These are phyloP conservation scores for Phyllosticta citribraziliensis DNA, from an alignment of 2,329 filamentous ascomycete species.

Conservation along the genomic window DNA sequence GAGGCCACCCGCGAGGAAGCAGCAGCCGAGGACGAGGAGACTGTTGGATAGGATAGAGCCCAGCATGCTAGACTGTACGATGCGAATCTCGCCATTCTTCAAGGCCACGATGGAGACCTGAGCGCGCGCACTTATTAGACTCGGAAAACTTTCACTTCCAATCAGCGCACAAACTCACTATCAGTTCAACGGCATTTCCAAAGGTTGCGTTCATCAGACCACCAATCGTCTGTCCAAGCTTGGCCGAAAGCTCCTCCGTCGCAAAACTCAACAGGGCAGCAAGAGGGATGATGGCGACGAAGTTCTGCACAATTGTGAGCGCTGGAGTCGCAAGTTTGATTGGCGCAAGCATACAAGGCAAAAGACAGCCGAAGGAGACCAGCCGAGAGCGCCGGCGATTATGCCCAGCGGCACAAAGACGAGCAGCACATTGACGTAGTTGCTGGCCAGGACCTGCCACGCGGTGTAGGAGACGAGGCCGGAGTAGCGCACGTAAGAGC, in stretches of 20 bases:
- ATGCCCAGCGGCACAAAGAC: slow-evolving; percentile 67
- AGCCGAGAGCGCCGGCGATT: slow-evolving; percentile 50
- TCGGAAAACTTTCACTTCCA: background rate
- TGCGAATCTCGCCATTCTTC: slow-evolving; percentile 74
- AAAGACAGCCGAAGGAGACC: slow-evolving; percentile 60
- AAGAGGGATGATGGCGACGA: slow-evolving; percentile 69
- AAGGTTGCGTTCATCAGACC: slow-evolving; percentile 69
- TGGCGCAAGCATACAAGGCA: slow-evolving; percentile 34
- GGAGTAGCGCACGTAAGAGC: slow-evolving; percentile 21
- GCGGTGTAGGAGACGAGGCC: slow-evolving; percentile 24
- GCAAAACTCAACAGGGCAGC: slow-evolving; percentile 66
- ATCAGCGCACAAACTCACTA: slow-evolving; percentile 42
- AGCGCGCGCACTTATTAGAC: slow-evolving; percentile 10
- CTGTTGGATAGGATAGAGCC: slow-evolving; percentile 93
- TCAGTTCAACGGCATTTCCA: slow-evolving; percentile 71
- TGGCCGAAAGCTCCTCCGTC: slow-evolving; percentile 65
- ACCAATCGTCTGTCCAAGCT: slow-evolving; percentile 63
- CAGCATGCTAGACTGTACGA: slow-evolving; percentile 97
- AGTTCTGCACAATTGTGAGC: slow-evolving; percentile 40
- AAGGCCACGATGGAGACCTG: slow-evolving; percentile 90
- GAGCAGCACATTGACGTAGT: slow-evolving; percentile 59
- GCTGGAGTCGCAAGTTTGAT: background rate
- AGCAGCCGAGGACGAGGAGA: slow-evolving; percentile 57
- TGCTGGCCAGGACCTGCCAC: slow-evolving; percentile 38
- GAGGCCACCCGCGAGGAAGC: slow-evolving; percentile 42